phyloP scores from a whole-genome alignment of 352 stramenopile genomes.

The Globisporangium spinosum region DNA sequence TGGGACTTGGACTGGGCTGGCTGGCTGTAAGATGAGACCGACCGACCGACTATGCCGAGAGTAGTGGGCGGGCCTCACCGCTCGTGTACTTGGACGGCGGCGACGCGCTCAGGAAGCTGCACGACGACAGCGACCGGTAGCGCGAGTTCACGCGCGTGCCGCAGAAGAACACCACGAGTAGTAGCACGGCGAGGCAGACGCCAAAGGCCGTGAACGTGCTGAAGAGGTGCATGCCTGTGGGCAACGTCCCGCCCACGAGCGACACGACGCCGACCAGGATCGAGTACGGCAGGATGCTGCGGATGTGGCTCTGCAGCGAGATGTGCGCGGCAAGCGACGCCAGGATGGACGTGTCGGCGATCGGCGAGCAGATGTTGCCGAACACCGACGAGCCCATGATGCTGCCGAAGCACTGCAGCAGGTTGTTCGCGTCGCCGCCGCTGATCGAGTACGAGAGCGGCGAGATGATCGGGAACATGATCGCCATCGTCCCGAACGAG shows the following conservation, averaged over 20 bases:
- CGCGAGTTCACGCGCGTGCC: constrained; percentile 74
- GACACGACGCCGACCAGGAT: constrained; percentile 68
- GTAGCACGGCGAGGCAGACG: constrained; percentile 64
- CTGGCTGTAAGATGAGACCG: not conserved
- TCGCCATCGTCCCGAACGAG: constrained; percentile 89
- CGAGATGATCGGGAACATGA: constrained; percentile 91
- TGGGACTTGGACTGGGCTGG: not conserved
- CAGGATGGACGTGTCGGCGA: constrained; percentile 92
- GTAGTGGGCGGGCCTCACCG: constrained; percentile 48
- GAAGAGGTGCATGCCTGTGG: constrained; percentile 69
- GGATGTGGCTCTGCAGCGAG: constrained; percentile 77
- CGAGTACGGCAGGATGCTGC: constrained; percentile 83
- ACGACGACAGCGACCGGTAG: constrained; percentile 70
- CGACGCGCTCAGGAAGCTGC: constrained; percentile 67
- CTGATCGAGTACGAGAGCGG: constrained; percentile 84
- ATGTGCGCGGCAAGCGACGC: constrained; percentile 75
- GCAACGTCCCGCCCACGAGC: constrained; percentile 61
- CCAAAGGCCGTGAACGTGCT: constrained; percentile 78
- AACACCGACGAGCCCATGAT: constrained; percentile 87
- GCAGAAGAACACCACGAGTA: constrained; percentile 79
- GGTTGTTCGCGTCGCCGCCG: constrained; percentile 69
- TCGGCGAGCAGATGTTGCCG: constrained; percentile 89
- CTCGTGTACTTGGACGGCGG: constrained; percentile 45
- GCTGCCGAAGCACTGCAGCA: constrained; percentile 85
- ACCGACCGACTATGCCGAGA: constrained; percentile 19